Percentiles rank a stretch among this genome's conserved stretches.
Evolutionary conservation across 2,329 filamentous ascomycete species (phyloP).

Genomic region (Venturiaceae sp.): DNA sequence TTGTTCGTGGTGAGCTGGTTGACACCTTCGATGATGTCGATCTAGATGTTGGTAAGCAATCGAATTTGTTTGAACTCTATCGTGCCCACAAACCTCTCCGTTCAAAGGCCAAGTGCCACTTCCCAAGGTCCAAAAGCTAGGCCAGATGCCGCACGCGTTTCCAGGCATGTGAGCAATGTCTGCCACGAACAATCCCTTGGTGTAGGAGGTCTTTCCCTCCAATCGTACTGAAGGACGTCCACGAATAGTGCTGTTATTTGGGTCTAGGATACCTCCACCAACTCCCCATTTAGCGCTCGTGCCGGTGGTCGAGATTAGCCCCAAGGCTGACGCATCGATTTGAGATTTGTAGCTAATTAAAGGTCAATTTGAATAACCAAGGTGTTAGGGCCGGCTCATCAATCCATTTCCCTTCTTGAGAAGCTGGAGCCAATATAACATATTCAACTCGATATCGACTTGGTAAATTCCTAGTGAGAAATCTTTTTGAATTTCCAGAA

Average conservation of each 20-base stretch:
- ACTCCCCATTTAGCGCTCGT: slow-evolving; percentile 4
- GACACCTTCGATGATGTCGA: slow-evolving; percentile 12
- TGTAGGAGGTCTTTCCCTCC: slow-evolving; percentile 3
- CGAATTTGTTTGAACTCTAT: background rate
- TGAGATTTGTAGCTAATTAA: background rate
- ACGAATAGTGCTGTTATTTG: background rate
- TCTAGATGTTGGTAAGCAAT: background rate
- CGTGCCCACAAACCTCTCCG: slow-evolving; percentile 25
- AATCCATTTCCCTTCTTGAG: background rate
- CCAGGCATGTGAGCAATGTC: slow-evolving; percentile 30
- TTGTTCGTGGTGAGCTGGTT: slow-evolving; percentile 15
- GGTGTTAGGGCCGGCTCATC: background rate
- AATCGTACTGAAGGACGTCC: slow-evolving; percentile 8
- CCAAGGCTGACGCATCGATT: background rate
- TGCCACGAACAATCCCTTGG: slow-evolving; percentile 9
- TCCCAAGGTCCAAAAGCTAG: slow-evolving; percentile 29
- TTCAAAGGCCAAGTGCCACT: slow-evolving; percentile 27
- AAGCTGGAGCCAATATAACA: too few species aligned
- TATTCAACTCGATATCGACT: too few species aligned
- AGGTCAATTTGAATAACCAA: background rate
- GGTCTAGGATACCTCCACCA: background rate
- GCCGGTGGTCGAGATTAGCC: background rate
- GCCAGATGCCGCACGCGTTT: slow-evolving; percentile 28
- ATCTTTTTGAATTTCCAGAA: background rate
- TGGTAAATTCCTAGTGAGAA: too few species aligned